These are phyloP conservation scores for Chamaenerion angustifolium DNA, from an alignment of 345 rosid species.

Conservation along the genomic window DNA sequence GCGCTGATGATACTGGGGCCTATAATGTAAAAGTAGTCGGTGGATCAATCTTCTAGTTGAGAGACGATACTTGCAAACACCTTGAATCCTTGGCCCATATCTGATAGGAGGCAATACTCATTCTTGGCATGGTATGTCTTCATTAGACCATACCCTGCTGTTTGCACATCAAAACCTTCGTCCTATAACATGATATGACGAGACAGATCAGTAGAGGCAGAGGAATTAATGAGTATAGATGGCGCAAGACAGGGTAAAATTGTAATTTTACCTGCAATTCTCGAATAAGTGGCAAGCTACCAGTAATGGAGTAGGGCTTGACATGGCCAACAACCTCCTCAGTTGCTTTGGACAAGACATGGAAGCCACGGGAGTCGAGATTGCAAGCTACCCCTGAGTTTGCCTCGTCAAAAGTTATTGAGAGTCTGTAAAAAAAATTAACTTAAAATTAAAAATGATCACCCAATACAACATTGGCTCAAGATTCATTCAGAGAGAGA, in stretches of 20 bases:
- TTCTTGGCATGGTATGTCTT: constrained; percentile 6
- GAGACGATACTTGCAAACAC: constrained; percentile 64
- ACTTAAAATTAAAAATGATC: too few species aligned
- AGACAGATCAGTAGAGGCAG: constrained; percentile 1
- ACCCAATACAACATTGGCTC: too few species aligned
- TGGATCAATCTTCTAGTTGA: too few species aligned
- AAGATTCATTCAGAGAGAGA: constrained; percentile 4
- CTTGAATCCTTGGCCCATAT: constrained; percentile 62
- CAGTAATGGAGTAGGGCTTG: constrained; percentile 88
- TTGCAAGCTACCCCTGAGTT: constrained; percentile 81
- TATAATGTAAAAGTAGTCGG: too few species aligned
- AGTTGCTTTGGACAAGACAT: constrained; percentile 79
- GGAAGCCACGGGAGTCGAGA: constrained; percentile 79
- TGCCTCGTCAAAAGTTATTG: constrained; percentile 64
- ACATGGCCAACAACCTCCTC: constrained; percentile 81
- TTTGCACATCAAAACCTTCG: constrained; percentile 96
- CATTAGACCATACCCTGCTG: constrained; percentile 4
- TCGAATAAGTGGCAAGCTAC: constrained; percentile 85
- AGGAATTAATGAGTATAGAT: not conserved
- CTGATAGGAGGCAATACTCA: constrained; percentile 83
- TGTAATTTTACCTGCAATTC: constrained; percentile 43
- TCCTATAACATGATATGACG: constrained; percentile 27
- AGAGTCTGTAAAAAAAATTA: constrained; percentile 31
- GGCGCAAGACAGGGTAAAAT: too few species aligned
- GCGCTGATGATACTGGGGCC: constrained; percentile 72